Evolutionary conservation across 2,329 filamentous ascomycete genomes (phyloP), one percentile per base, ranked within the genome.

Genomic region (Colletotrichum sp.): DNA sequence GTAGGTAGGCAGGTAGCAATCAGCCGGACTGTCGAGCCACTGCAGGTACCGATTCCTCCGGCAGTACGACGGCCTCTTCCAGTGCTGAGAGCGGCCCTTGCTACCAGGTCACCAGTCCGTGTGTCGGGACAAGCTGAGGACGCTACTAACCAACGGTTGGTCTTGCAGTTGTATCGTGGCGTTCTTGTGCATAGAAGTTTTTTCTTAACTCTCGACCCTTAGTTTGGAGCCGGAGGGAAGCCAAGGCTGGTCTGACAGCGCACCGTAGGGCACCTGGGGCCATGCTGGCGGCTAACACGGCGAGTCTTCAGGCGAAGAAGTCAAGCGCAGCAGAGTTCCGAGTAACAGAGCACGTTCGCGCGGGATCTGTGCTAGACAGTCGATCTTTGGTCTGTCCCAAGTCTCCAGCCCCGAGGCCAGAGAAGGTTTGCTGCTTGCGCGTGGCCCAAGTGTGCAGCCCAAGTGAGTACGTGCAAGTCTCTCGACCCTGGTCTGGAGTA

Each of bases 31-130:
- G 30, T 72, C 64, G 39, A 48, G 25, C 65, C 64, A 69, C 70
- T 74, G 70, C 65, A 76, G 70, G 70, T 69, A 65, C 74, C 70
- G 48, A 68, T 72, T 72, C 55, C 69, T 68, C 73, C 69, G 73
- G 69, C 69, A 70, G n/a, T 67, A 72, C 73, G 55, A 59, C 69
- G 59, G 74, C 65, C 44, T 74, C 59, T 61, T 27, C 44, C 44
- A 65, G 71, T 48, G 48, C 64, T 52, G 36, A 74, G 71, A 65
- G 34, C 57, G 70, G 59, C 44, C 70, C 57, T 69, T 73, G 74
- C 74, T n/a, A 69, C 32, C 68, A 44, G 57, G 44, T 65, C 34
- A 69, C 48, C 64, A 68, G 73, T 75, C 59, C 59, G 65, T 72
- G 72, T 68, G 34, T 44, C 59, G 48, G 70, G 32, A 71, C 34